Evolutionary conservation across 306 rosid genomes (phyloP), one percentile per base, ranked within the genome.

Genomic region (Casuarina glauca): DNA sequence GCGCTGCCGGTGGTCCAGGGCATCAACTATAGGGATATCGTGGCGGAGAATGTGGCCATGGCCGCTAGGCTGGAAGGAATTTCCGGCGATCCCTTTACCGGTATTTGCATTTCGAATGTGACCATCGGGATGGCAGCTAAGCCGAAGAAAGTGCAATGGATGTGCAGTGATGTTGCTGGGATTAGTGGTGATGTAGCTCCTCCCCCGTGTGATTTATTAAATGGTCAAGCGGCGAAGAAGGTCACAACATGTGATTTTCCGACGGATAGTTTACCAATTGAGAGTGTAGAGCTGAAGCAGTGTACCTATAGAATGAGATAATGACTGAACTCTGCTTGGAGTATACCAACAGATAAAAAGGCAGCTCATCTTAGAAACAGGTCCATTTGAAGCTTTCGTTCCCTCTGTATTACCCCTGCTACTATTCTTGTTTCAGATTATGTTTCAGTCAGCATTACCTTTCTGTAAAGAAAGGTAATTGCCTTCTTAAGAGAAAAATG

Each of bases 11-110:
- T 75, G 80, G 83, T 92, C 38, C 75, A 69, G 63, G 82, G 82
- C 46, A 86, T 90, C 58, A 90, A 92, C 73, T 88, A 86, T 9
- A 88, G 85, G 15, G 95, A 92, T 55, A 54, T 90, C 69, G 90
- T 84, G 57, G 97, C 91, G 5, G 97, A 91, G 4, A 75, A 93
- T 35, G 98, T 89, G 1, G 80, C 82, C 15, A 84, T 89, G 78
- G 98, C 98, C 11, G 96, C 85, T 0, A 83, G 84, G n/a, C 78
- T 94, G 82, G 93, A 89, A 66, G 98, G 98, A 44, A 92, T 92
- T 53, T 76, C 96, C 0, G 81, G 80, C 10, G 89, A 90, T 81
- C 89, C 90, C 0, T 90, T 94, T 64, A 85, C 87, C 1, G 92
- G 90, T 41, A 89, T 93, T 19, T 93, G 98, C 79, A 82, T 93